These are phyloP conservation scores for Scleromitrula shiraiana DNA, from an alignment of 2,329 filamentous ascomycete genomes.

Conservation along the genomic window DNA sequence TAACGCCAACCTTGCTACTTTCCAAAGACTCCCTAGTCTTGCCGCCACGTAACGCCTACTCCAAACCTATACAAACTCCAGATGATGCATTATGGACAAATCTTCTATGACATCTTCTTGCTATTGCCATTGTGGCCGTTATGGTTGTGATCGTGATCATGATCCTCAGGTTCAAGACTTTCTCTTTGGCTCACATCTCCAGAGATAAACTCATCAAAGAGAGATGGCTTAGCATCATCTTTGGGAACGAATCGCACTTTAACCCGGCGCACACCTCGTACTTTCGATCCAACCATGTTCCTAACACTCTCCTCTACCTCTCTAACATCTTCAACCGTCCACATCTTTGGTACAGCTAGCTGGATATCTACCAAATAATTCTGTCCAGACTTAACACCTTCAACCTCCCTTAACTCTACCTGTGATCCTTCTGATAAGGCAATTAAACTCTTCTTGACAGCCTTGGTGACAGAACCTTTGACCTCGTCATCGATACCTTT, in stretches of 20 bases:
- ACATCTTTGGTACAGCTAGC: constrained; percentile 66
- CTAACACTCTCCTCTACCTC: constrained; percentile 68
- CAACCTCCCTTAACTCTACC: constrained; percentile 67
- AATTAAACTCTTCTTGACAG: constrained; percentile 51
- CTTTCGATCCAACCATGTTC: constrained; percentile 62
- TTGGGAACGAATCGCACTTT: constrained; percentile 75
- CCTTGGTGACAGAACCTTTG: constrained; percentile 60
- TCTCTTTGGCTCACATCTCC: constrained; percentile 49
- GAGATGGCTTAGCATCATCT: constrained; percentile 46
- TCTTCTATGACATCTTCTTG: constrained; percentile 25
- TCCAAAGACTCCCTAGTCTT: not conserved
- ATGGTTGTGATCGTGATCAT: constrained; percentile 36
- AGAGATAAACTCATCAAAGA: constrained; percentile 73
- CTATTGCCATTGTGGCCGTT: constrained; percentile 30
- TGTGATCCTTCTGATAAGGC: constrained; percentile 46
- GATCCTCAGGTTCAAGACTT: constrained; percentile 54
- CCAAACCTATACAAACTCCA: constrained; percentile 10
- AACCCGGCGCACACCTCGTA: constrained; percentile 76
- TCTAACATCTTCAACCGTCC: constrained; percentile 65
- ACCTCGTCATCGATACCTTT: constrained; percentile 80
- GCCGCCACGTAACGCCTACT: constrained; percentile 9
- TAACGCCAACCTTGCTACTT: constrained; percentile 6
- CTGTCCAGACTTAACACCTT: constrained; percentile 90
- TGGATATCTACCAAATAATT: constrained; percentile 93
- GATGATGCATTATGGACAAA: constrained; percentile 14